Conservation (phyloP, 2,329 filamentous ascomycete species). For the Thielaviopsis populi region DNA sequence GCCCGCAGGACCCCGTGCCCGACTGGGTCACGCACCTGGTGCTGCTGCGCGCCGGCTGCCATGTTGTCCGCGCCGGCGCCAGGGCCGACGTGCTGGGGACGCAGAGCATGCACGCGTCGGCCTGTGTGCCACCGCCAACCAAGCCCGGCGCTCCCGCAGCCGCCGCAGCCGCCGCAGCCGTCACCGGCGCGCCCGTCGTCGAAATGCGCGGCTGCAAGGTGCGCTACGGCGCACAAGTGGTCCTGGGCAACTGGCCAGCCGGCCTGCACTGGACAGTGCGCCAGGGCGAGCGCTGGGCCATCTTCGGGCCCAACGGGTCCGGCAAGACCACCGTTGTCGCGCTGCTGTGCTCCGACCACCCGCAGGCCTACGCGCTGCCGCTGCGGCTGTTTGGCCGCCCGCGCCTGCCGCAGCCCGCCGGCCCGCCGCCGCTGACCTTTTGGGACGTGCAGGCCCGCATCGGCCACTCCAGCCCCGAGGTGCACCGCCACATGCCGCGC, state of each 20-base stretch:
- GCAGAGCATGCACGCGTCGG: slow-evolving; percentile 31
- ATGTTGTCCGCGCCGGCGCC: slow-evolving; percentile 49
- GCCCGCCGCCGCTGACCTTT: slow-evolving; percentile 58
- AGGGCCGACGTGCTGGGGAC: slow-evolving; percentile 46
- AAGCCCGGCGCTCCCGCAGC: no score
- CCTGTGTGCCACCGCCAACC: neutral
- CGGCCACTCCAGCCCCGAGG: slow-evolving; percentile 85
- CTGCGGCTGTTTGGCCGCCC: slow-evolving; percentile 74
- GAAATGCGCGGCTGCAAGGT: slow-evolving; percentile 80
- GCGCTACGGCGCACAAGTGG: slow-evolving; percentile 60
- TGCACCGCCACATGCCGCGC: slow-evolving; percentile 83
- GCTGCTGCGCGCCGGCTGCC: slow-evolving; percentile 52
- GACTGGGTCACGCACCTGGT: slow-evolving; percentile 81
- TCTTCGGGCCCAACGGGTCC: slow-evolving; percentile 87
- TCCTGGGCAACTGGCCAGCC: slow-evolving; percentile 63
- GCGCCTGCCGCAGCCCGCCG: slow-evolving; percentile 57
- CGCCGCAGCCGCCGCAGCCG: no score
- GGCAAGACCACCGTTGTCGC: slow-evolving; percentile 93
- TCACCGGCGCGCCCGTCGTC: slow-evolving; percentile 46
- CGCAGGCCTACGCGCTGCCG: slow-evolving; percentile 80
- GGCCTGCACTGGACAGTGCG: slow-evolving; percentile 74
- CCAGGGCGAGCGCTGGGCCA: slow-evolving; percentile 73
- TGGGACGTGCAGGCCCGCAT: slow-evolving; percentile 86
- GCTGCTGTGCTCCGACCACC: slow-evolving; percentile 87
- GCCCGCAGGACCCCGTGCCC: slow-evolving; percentile 76